A percentile compares a stretch with the other conserved stretches of the same genome.
Conservation (phyloP, 306 rosid genomes). For the Prunus salicina region DNA sequence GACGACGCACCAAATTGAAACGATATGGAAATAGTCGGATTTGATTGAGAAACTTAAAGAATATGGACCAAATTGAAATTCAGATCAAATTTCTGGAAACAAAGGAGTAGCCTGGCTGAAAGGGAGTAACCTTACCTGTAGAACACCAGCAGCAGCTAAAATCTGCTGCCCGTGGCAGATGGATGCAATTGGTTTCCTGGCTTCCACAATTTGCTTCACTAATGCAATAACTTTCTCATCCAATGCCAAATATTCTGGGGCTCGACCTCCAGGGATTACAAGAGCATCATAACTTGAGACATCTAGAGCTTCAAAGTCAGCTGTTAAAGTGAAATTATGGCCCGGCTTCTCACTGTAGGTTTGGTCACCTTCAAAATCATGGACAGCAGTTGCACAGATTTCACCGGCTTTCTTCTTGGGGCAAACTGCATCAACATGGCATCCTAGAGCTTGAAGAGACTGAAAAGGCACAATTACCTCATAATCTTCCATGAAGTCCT, state of each 20-base stretch:
- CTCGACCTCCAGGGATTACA: slow-evolving; percentile 59
- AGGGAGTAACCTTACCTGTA: slow-evolving; percentile 46
- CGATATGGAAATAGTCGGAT: too few relatives aligned
- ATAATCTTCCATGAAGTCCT: slow-evolving; percentile 93
- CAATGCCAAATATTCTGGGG: slow-evolving; percentile 50
- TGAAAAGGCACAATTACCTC: slow-evolving; percentile 83
- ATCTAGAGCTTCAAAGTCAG: slow-evolving; percentile 52
- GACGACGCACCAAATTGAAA: too few relatives aligned
- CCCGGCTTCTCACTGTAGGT: slow-evolving; percentile 83
- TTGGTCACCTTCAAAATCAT: slow-evolving; percentile 94
- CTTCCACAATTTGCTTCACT: slow-evolving; percentile 44
- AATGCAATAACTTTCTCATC: slow-evolving; percentile 35
- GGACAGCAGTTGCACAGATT: slow-evolving; percentile 70
- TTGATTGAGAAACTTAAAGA: background rate
- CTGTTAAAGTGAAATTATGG: slow-evolving; percentile 58
- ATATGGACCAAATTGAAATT: too few relatives aligned
- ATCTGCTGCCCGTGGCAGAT: slow-evolving; percentile 73
- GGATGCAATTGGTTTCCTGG: slow-evolving; percentile 51
- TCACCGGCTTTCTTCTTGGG: slow-evolving; percentile 81
- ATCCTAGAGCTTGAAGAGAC: slow-evolving; percentile 81
- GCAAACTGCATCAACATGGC: slow-evolving; percentile 80
- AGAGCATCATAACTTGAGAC: slow-evolving; percentile 62
- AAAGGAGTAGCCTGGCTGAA: background rate
- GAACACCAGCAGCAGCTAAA: slow-evolving; percentile 81
- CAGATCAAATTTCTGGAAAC: background rate